Evolutionary conservation across 2,329 filamentous ascomycete genomes (phyloP), one percentile per base, ranked within the genome.

Genomic region (Colletotrichum sp.): DNA sequence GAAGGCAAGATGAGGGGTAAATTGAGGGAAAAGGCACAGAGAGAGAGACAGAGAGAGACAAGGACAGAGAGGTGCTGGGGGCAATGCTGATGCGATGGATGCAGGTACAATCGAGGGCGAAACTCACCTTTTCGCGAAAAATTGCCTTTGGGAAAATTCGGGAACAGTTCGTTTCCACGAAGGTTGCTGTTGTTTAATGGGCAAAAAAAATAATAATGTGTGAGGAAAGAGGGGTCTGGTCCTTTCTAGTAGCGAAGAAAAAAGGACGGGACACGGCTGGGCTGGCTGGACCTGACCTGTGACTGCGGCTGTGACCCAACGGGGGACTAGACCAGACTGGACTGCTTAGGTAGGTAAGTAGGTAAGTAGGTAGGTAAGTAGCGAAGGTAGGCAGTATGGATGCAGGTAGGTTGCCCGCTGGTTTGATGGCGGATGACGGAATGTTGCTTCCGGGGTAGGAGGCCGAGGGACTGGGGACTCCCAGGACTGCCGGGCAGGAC

Each of bases 121-220:
- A 66, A 67, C 75, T 77, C 72, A 77, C 75, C 52, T 77, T 72
- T 71, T 75, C 67, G 72, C 66, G 66, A 70, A 71, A 77, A 76
- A 71, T 66, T 39, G n/a, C 34, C 52, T 63, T 77, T 66, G 28
- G 24, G 59, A 60, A 65, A 72, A 57, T 44, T 28, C 26, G 70
- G 64, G 49, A 64, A 30, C 39, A 64, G 34, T 49, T 73, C 36
- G 74, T 73, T 69, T n/a, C 49, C 39, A 60, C 60, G 65, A 73
- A 62, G 55, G 59, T 74, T 74, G 74, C 49, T 65, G 24, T 76
- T 76, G 64, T 39, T 63, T 39, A 57, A 59, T 44, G 72, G 72
- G 62, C 28, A 63, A 68, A 71, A 76, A 49, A 74, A 69, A 63
- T 52, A 71, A 60, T 59, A 68, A 63, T 74, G 71, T 74, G 74